Evolutionary conservation across 306 rosid genomes (phyloP).

Genomic region (Coriaria nepalensis): DNA sequence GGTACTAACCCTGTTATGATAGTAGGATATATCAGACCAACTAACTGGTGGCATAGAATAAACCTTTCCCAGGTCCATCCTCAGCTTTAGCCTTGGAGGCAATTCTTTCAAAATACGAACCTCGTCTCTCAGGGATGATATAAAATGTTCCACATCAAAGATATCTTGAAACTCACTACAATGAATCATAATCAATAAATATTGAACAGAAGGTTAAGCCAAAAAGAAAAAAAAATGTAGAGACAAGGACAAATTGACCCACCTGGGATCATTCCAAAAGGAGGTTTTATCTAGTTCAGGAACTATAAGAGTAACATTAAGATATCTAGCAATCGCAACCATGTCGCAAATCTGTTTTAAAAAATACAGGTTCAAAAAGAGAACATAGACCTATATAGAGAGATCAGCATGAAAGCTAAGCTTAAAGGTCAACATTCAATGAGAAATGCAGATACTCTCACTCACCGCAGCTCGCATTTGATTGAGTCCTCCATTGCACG

Average conservation of each 20-base stretch:
- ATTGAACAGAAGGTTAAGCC: constrained; percentile 7
- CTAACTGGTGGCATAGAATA: constrained; percentile 93
- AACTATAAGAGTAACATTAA: constrained; percentile 87
- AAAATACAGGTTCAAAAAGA: neutral
- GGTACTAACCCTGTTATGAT: constrained; percentile 59
- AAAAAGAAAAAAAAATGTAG: neutral
- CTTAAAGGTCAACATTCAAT: neutral
- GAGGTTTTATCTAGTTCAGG: constrained; percentile 88
- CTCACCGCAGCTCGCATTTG: constrained; percentile 99
- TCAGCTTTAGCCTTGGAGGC: constrained; percentile 82
- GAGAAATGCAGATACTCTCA: constrained; percentile 10
- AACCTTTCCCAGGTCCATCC: constrained; percentile 51
- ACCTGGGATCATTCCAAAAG: constrained; percentile 99
- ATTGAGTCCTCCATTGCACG: constrained; percentile 94
- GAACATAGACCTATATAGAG: neutral
- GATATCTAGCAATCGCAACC: constrained; percentile 87
- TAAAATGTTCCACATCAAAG: constrained; percentile 87
- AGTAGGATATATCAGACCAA: constrained; percentile 94
- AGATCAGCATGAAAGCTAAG: neutral
- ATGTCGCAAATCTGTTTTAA: constrained; percentile 80
- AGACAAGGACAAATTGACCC: constrained; percentile 7
- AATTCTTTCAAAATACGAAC: constrained; percentile 86
- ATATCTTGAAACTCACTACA: constrained; percentile 85
- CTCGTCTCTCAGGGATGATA: constrained; percentile 90
- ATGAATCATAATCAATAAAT: constrained; percentile 11